Conservation (phyloP, 176 grass and related monocot species). For the Saccharum spontaneum region DNA sequence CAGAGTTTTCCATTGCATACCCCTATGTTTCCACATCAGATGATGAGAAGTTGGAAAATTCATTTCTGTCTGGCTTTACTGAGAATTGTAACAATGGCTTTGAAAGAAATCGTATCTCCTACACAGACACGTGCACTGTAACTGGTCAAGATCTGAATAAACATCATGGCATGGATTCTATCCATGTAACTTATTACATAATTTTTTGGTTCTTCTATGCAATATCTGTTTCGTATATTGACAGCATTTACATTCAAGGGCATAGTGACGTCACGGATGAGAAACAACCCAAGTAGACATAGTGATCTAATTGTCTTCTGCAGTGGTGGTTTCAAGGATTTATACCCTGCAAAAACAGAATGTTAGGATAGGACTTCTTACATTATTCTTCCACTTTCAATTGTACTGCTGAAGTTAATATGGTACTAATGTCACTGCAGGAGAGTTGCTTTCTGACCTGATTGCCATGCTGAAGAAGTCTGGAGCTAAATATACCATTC, state of each 20-base stretch:
- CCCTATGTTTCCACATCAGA: too few relatives aligned
- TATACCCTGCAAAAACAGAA: conserved; percentile 62
- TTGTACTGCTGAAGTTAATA: not conserved
- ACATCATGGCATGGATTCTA: conserved; percentile 30
- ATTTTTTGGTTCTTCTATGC: not conserved
- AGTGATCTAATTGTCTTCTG: conserved; percentile 68
- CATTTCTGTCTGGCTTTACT: too few relatives aligned
- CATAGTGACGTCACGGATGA: conserved; percentile 45
- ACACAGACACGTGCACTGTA: conserved; percentile 45
- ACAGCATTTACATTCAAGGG: conserved; percentile 46
- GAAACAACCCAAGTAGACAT: conserved; percentile 46
- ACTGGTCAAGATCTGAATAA: conserved; percentile 46
- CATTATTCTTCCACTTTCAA: conserved; percentile 10
- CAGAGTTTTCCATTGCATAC: too few relatives aligned
- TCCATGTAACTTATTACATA: conserved; percentile 47
- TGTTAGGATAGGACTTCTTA: conserved; percentile 43
- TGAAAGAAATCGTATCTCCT: conserved; percentile 46
- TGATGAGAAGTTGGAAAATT: too few relatives aligned
- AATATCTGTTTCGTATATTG: conserved; percentile 7
- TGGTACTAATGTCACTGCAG: conserved; percentile 34
- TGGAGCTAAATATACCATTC: too few relatives aligned
- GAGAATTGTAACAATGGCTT: conserved; percentile 38
- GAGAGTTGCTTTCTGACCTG: conserved; percentile 25
- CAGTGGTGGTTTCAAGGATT: conserved; percentile 58
- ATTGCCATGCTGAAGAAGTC: too few relatives aligned